Evolutionary conservation across 208 protist genomes (phyloP), one percentile per base, ranked within the genome.

Genomic region (Crithidia bombi): DNA sequence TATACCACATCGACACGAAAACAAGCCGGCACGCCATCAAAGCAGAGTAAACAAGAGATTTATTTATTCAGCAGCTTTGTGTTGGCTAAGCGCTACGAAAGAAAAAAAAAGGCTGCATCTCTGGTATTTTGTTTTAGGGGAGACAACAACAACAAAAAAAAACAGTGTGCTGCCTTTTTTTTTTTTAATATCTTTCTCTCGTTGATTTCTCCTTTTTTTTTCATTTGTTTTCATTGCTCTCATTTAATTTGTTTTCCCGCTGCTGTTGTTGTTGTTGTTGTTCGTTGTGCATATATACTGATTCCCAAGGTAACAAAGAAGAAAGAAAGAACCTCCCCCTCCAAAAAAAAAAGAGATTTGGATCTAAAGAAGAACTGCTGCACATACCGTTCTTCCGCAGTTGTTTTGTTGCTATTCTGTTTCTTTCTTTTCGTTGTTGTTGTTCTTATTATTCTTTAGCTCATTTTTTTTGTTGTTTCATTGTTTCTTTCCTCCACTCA

Each of bases 81-180:
- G 14, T 14, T 43, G 7, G 38, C 7, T 14, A 14, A 7, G 14
- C 38, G 38, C 38, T 14, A 14, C 7, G 14, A 43, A 14, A 43
- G 14, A 43, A 43, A 14, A 43, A 7, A 43, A 14, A 43, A 7
- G 14, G 38, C 14, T 43, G 38, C 38, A 43, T 17, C 38, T 51
- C 61, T 39, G 23, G 65, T 65, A 2, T 63, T 65, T 36, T 65
- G 19, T 17, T 7, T 43, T 43, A 17, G 10, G 10, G 38, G 10
- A 43, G 38, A n/a, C n/a, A 43, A 43, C 38, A 43, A 43, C 14
- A 43, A 43, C 7, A 43, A 43, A 43, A 14, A 43, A 43, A 43
- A 43, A 66, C 19, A n/a, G n/a, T n/a, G n/a, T n/a, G n/a, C n/a
- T 28, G 41, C n/a, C 14, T 71, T 41, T 76, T 65, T 63, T 63